Evolutionary conservation across 495 filamentous ascomycete species (phyloP).

Genomic region (Penicillium roqueforti): DNA sequence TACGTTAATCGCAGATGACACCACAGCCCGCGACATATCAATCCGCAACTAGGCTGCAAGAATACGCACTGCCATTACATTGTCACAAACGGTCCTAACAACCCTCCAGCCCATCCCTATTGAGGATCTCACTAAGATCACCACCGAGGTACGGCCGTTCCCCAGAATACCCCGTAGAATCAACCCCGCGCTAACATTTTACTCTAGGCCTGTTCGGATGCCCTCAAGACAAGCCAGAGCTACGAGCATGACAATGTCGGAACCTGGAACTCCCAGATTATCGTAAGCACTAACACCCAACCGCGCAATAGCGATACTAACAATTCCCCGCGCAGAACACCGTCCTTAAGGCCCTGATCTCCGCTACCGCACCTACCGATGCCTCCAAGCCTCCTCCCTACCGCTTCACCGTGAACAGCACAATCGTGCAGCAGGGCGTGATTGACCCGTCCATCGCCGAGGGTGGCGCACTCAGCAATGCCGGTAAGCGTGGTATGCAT

Average conservation of each 20-base stretch:
- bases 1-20: conserved; percentile 21
- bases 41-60: not conserved
- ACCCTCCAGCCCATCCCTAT: conserved; percentile 65
- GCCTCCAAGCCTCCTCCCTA: conserved; percentile 50
- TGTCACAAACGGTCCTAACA: conserved; percentile 11
- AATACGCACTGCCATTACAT: not conserved
- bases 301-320: conserved; percentile 1
- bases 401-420: conserved; percentile 96
- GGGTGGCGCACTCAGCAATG: conserved; percentile 43
- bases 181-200: conserved; percentile 2
- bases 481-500: conserved; percentile 91
- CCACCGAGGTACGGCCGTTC: conserved; percentile 63
- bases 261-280: conserved; percentile 85
- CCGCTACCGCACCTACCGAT: conserved; percentile 63
- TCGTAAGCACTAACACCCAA: conserved; percentile 53
- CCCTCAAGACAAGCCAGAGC: conserved; percentile 61
- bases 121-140: conserved; percentile 76
- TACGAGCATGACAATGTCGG: conserved; percentile 81
- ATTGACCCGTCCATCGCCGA: conserved; percentile 42
- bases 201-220: conserved; percentile 72
- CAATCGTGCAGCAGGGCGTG: conserved; percentile 83
- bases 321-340: conserved; percentile 56
- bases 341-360: conserved; percentile 79
- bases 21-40: not conserved
- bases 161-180: not conserved